Percentiles rank a stretch among this genome's conserved stretches.
These are phyloP conservation scores for Suaeda aralocaspica DNA, from an alignment of 148 eudicot species.

Conservation along the genomic window DNA sequence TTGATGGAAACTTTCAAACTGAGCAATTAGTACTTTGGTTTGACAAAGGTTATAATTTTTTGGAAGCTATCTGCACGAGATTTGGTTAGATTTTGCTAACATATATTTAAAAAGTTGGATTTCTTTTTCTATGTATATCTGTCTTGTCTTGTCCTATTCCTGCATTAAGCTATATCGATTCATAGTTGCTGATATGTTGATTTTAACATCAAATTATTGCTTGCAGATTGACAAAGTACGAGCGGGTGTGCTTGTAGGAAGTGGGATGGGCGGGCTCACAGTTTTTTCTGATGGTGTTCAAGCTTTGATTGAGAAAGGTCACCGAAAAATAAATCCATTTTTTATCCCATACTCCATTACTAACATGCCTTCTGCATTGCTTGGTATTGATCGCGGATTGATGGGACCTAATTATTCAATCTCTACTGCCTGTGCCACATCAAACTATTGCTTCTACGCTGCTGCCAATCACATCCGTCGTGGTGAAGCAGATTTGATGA, in stretches of 20 bases:
- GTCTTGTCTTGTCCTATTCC: neutral
- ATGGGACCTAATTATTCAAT: conserved; percentile 98
- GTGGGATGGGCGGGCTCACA: conserved; percentile 92
- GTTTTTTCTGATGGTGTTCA: conserved; percentile 84
- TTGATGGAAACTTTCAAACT: too few species aligned
- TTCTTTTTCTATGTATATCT: neutral
- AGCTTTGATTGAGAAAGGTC: conserved; percentile 77
- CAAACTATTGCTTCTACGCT: conserved; percentile 84
- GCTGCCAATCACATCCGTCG: conserved; percentile 97
- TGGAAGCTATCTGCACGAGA: neutral
- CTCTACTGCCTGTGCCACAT: conserved; percentile 96
- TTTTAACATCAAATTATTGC: neutral
- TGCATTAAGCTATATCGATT: neutral
- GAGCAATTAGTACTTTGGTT: neutral
- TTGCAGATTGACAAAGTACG: conserved; percentile 77
- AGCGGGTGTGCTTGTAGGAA: conserved; percentile 93
- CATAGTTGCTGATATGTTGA: conserved; percentile 2
- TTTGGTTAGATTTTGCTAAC: neutral
- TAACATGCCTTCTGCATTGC: conserved; percentile 93
- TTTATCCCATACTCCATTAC: conserved; percentile 90
- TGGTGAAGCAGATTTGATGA: conserved; percentile 94
- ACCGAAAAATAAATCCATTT: conserved; percentile 85
- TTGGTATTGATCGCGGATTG: conserved; percentile 88
- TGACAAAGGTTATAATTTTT: too few species aligned
- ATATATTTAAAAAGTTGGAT: neutral